Evolutionary conservation across 2,329 filamentous ascomycete genomes (phyloP), one percentile per base, ranked within the genome.

Genomic region (Zopfia rhizophila): DNA sequence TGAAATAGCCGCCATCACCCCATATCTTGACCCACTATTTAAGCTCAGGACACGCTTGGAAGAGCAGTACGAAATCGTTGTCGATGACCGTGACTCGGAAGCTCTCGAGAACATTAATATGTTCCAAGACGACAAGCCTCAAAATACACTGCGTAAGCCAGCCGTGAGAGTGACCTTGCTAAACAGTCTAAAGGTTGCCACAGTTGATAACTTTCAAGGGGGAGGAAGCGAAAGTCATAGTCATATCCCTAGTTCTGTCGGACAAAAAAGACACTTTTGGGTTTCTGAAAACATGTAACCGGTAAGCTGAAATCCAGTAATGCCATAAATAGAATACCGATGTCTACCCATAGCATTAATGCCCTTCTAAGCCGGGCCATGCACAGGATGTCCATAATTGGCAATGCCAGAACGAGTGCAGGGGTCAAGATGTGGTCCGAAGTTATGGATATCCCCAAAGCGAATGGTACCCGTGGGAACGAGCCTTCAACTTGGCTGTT

Each of bases 191-290:
- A 72, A 82, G 3, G 67, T 86, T 0, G 83, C 85, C 0, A 89
- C 85, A 0, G 79, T 90, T 0, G 85, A 89, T 63, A 90, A 90
- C 51, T n/a, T 91, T 89, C 39, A 86, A 91, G 55, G 88, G 88
- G 0, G 87, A 91, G 56, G 87, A 91, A 60, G 84, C 82, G 4
- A 85, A 88, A 40, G 73, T 91, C 6, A 76, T 91, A 0, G 72
- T 91, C 3, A 73, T 90, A 0, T 88, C 85, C 0, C 72, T 91
- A 0, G 86, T 90, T 0, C 79, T 88, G 28, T 88, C 85, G 67
- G 91, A 91, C 54, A 45, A 61, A 0, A 56, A 79, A n/a, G 72
- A 70, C 7, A 79, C 76, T 6, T 79, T 78, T 16, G 88, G 87
- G 0, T 91, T 90, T 51, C 70, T 91, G 1, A 78, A 72, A 17